Evolutionary conservation across 225 moss, liverwort and hornwort species (phyloP).

Genomic region (Straminergon stramineum): DNA sequence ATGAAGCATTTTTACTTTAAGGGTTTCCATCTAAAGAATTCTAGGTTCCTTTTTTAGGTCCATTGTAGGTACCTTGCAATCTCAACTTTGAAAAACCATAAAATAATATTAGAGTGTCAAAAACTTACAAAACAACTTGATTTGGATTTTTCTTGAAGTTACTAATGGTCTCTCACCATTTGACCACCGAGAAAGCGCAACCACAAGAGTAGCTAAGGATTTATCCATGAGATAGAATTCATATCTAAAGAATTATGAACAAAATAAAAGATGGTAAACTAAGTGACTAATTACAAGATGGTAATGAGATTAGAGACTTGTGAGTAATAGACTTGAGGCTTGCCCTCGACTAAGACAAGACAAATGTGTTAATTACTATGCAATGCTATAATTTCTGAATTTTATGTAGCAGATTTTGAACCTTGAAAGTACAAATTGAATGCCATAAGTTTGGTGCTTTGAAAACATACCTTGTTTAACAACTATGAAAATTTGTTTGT

Average conservation of each 20-base stretch:
- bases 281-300: neutral
- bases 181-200: fast-evolving
- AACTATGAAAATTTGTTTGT: neutral
- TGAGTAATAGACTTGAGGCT: neutral
- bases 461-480: neutral
- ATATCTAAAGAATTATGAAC: neutral
- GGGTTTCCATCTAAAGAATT: neutral
- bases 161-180: neutral
- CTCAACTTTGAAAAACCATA: fast-evolving
- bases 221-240: neutral
- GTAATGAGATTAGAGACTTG: neutral
- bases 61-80: neutral
- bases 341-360: neutral
- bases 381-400: neutral
- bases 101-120: neutral
- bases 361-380: neutral
- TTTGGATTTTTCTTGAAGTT: neutral
- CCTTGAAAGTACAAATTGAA: neutral
- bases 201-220: neutral
- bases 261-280: neutral
- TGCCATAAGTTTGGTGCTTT: neutral
- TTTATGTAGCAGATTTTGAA: neutral
- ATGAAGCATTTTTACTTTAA: neutral
- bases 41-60: neutral
- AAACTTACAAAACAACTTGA: neutral